Evolutionary conservation across 1,139 yeast genomes (phyloP), one percentile per base, ranked within the genome.

Genomic region (Sporopachydermia cereana): DNA sequence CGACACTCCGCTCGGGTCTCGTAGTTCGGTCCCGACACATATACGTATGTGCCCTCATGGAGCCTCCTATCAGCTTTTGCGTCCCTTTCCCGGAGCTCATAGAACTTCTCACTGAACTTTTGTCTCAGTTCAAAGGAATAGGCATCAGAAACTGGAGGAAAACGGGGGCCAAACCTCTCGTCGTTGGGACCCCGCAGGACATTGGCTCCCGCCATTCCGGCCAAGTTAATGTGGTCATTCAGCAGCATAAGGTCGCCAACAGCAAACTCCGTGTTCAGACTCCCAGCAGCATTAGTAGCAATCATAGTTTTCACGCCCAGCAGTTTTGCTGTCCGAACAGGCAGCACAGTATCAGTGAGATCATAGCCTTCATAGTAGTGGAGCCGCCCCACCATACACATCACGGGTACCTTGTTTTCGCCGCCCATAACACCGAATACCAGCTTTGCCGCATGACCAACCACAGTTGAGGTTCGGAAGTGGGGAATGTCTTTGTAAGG

Each of bases 221-320:
- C 95, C 49, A 89, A 61, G 60, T 88, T 88, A 56, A 91, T 74
- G 61, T 91, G 98, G 59, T 88, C 97, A 53, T 75, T 74, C 49
- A 91, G 74, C 45, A 91, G 71, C 96, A 91, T 89, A 54, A 91
- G 67, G 58, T 91, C 97, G 22, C 97, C 96, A 1, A 91, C 85
- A 46, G 70, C 71, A 61, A 65, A 89, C 1, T 57, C 57, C 2
- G 74, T 63, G 57, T 85, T 83, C 41, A 83, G 63, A 1, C 96
- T 96, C 30, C 97, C 98, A 2, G 96, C 95, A 1, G 97, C 97
- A 62, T 91, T 91, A 22, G 97, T 91, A 2, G 61, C 95, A 27
- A 91, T 68, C 41, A 89, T 67, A 3, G 70, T 68, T 41, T 69
- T 61, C 31, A 81, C 76, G 0, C 82, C 84, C 53, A 89, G 64